Base-by-base conservation (phyloP, 768 basidiomycete species). In the Trametes cinnabarina region DNA sequence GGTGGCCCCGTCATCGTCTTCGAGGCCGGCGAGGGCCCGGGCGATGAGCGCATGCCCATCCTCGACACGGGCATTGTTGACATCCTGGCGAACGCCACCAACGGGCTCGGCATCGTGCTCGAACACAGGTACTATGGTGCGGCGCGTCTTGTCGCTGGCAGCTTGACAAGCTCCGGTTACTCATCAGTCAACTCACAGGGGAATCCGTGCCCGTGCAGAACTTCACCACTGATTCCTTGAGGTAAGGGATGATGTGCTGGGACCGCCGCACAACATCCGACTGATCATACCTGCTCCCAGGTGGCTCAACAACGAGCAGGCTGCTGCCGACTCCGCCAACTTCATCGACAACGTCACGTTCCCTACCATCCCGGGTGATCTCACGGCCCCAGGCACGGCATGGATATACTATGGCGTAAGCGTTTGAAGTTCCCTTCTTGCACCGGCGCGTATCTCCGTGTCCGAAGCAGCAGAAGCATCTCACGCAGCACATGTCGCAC, bases 391-490 rank as follows among this genome's bases (percentile, higher is more conserved):
- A 23, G 74, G 74, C 23, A 87, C 86, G 1, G 88, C 88, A 14
- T 92, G 90, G 90, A 90, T 92, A 55, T 92, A 94, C 71, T 94
- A 94, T 65, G 94, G 94, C 15, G 93, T 92, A 69, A 53, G 83
- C 63, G 50, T 48, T 35, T 15, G n/a, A n/a, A n/a, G 46, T 7
- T 8, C 28, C 30, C 37, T n/a, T 32, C 30, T 32, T 32, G 30
- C 6, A 7, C 30, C 30, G 12, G 30, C 30, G 39, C 32, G 20
- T 25, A 30, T 39, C 26, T 35, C 6, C 34, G 15, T 9, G 14
- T 17, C 28, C 6, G 20, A 26, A 43, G 15, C 8, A 11, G 15
- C 22, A 8, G 22, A 23, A 43, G 17, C 34, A 32, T 39, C 50
- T 48, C 46, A 59, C 51, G 30, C 46, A 35, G 43, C 26, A 52